phyloP scores from a whole-genome alignment of 345 rosid species.

The Mercurialis annua region DNA sequence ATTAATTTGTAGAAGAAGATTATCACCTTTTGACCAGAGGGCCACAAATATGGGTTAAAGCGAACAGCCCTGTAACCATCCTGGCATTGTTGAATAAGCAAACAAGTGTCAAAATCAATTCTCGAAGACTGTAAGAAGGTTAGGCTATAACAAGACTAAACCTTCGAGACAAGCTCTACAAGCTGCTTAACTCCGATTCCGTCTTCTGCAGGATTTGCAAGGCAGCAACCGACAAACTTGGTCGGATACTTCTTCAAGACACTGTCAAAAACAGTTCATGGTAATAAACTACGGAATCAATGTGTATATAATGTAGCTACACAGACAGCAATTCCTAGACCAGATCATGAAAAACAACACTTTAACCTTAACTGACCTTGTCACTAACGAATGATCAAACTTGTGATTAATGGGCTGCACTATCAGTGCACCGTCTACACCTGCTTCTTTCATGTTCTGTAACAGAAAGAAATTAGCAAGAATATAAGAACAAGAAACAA shows the following conservation, averaged over 20 bases:
- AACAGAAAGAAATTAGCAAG: constrained; percentile 4
- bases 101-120: constrained; percentile 23
- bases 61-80: constrained; percentile 86
- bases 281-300: too few species aligned
- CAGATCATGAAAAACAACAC: not conserved
- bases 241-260: constrained; percentile 68
- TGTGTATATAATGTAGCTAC: too few species aligned
- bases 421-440: constrained; percentile 87
- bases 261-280: too few species aligned
- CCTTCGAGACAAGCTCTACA: constrained; percentile 77
- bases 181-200: constrained; percentile 67
- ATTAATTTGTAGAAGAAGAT: constrained; percentile 5
- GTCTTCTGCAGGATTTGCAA: constrained; percentile 93
- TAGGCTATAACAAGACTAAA: constrained; percentile 19
- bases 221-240: constrained; percentile 89
- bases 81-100: constrained; percentile 35
- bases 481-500: too few species aligned
- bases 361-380: constrained; percentile 48
- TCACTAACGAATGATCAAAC: constrained; percentile 84
- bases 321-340: not conserved
- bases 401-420: constrained; percentile 96
- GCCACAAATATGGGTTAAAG: constrained; percentile 94
- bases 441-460: constrained; percentile 88
- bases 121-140: not conserved
- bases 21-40: constrained; percentile 71